Evolutionary conservation across 768 basidiomycete species (phyloP).

Genomic region (Crepidotus variabilis): DNA sequence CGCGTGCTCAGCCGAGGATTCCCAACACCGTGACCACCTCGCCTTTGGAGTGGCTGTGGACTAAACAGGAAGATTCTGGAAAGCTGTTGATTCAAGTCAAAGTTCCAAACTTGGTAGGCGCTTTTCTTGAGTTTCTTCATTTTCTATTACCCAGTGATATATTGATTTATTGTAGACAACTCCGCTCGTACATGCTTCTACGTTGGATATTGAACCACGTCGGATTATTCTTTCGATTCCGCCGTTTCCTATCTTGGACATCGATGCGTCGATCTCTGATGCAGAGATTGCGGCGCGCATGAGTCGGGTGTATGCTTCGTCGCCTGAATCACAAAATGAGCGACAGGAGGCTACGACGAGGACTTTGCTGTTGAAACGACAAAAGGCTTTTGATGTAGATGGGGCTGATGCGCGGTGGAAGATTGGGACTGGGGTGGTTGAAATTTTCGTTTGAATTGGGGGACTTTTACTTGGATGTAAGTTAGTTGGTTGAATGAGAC

Average conservation of each 20-base stretch:
- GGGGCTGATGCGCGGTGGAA: slow-evolving; percentile 66
- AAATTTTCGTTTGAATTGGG: slow-evolving; percentile 35
- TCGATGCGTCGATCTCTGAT: slow-evolving; percentile 55
- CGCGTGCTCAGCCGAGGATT: too few species aligned
- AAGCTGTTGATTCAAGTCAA: slow-evolving; percentile 45
- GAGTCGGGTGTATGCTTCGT: slow-evolving; percentile 9
- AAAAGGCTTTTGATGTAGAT: slow-evolving; percentile 58
- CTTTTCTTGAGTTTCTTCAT: not conserved
- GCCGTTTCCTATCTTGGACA: slow-evolving; percentile 44
- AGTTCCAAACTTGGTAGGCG: slow-evolving; percentile 57
- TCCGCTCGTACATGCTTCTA: slow-evolving; percentile 38
- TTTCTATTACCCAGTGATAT: not conserved
- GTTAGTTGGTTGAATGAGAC: too few species aligned
- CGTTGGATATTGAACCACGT: slow-evolving; percentile 64
- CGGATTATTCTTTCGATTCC: slow-evolving; percentile 54
- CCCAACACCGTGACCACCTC: not conserved
- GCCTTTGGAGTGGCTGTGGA: slow-evolving; percentile 53
- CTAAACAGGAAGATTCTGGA: slow-evolving; percentile 18
- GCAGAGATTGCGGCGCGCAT: slow-evolving; percentile 40
- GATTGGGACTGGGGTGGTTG: slow-evolving; percentile 46
- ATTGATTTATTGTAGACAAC: slow-evolving; percentile 46
- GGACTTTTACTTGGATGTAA: too few species aligned
- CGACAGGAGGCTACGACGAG: slow-evolving; percentile 28
- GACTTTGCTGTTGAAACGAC: slow-evolving; percentile 49
- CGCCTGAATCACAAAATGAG: not conserved